These are phyloP conservation scores for Clavariopsis aquatica DNA, from an alignment of 495 filamentous ascomycete genomes.

Conservation along the genomic window DNA sequence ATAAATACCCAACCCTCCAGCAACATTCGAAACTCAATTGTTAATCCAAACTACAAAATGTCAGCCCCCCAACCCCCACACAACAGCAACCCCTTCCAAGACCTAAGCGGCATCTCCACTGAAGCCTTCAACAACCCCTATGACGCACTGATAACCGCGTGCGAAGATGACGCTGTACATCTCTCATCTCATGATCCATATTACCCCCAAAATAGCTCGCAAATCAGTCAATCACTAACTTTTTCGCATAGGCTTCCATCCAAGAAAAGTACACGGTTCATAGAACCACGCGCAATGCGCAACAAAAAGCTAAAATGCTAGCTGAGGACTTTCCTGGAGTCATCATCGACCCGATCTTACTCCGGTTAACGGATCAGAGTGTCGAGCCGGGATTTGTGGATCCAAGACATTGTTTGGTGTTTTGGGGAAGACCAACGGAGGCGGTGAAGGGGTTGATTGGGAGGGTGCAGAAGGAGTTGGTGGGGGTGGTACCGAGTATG, in stretches of 20 bases:
- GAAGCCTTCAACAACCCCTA: constrained; percentile 65
- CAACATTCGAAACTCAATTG: not conserved
- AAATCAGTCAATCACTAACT: not conserved
- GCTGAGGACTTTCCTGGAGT: constrained; percentile 67
- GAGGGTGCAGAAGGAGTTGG: constrained; percentile 67
- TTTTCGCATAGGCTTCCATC: constrained; percentile 50
- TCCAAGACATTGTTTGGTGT: constrained; percentile 74
- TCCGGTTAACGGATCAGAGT: constrained; percentile 60
- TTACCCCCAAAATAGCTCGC: not conserved
- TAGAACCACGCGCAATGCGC: constrained; percentile 67
- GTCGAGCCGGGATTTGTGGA: constrained; percentile 69
- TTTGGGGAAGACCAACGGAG: constrained; percentile 82
- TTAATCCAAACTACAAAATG: not conserved
- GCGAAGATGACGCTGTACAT: constrained; percentile 43
- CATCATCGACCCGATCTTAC: constrained; percentile 72
- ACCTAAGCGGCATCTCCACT: constrained; percentile 40
- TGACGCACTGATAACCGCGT: constrained; percentile 64
- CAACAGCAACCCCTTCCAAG: constrained; percentile 38
- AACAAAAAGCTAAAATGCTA: constrained; percentile 69
- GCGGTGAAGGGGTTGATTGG: constrained; percentile 65
- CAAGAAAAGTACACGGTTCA: constrained; percentile 73
- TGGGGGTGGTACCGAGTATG: constrained; percentile 65
- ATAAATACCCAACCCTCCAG: not conserved
- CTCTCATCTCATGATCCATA: not conserved
- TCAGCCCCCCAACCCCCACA: not conserved